Percentiles rank a stretch among this genome's conserved stretches.
These are phyloP conservation scores for Agrocybe pediades DNA, from an alignment of 768 basidiomycete genomes.

Conservation along the genomic window DNA sequence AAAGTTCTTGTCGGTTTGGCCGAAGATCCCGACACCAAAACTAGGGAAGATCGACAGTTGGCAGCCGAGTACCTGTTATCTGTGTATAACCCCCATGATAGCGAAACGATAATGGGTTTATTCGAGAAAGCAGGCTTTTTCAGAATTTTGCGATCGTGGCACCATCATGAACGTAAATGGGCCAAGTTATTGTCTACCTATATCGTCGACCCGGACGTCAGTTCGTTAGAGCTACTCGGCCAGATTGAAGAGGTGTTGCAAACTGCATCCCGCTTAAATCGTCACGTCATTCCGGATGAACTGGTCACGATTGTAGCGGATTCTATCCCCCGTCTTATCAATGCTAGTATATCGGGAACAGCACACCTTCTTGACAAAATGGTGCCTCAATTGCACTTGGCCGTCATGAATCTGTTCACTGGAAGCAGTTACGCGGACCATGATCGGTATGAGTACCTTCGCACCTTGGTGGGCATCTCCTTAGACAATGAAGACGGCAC, in stretches of 20 bases:
- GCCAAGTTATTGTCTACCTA: slow-evolving; percentile 70
- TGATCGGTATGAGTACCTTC: slow-evolving; percentile 76
- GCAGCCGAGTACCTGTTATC: slow-evolving; percentile 95
- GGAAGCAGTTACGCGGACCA: slow-evolving; percentile 38
- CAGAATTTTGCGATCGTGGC: slow-evolving; percentile 83
- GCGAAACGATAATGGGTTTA: slow-evolving; percentile 60
- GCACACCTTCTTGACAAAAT: slow-evolving; percentile 74
- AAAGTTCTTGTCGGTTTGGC: slow-evolving; percentile 78
- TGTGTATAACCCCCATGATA: slow-evolving; percentile 82
- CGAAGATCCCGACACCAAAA: slow-evolving; percentile 71
- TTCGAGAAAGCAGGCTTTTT: slow-evolving; percentile 89
- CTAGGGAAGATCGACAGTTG: slow-evolving; percentile 91
- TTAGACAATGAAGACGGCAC: slow-evolving; percentile 43
- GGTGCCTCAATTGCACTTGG: slow-evolving; percentile 64
- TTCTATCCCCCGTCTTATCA: slow-evolving; percentile 67
- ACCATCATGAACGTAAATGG: slow-evolving; percentile 79
- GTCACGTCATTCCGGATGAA: slow-evolving; percentile 55
- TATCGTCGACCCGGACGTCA: slow-evolving; percentile 71
- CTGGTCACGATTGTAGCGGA: slow-evolving; percentile 54
- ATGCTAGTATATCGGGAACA: slow-evolving; percentile 61
- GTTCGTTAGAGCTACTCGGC: slow-evolving; percentile 61
- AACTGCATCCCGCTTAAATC: slow-evolving; percentile 44
- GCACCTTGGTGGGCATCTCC: slow-evolving; percentile 64
- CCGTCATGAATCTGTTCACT: slow-evolving; percentile 55
- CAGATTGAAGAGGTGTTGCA: slow-evolving; percentile 64